Evolutionary conservation across 768 basidiomycete genomes (phyloP).

Genomic region (Lentinula lateritia): DNA sequence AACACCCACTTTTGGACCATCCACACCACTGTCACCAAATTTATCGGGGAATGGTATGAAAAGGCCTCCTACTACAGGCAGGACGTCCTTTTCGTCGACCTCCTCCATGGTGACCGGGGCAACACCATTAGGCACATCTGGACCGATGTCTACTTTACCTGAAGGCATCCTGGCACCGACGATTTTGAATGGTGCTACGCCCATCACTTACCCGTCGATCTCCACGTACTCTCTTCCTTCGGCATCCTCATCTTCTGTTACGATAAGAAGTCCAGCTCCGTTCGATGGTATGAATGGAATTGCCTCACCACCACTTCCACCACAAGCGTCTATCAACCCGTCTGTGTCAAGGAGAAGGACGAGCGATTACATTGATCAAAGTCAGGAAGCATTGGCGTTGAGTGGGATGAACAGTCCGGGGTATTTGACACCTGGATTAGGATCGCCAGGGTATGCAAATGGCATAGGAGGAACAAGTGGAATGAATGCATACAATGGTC

Average conservation of each 20-base stretch:
- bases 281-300: constrained; percentile 29
- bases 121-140: background rate
- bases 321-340: constrained; percentile 81
- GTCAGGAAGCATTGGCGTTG: constrained; percentile 57
- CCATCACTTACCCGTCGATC: constrained; percentile 8
- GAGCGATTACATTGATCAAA: constrained; percentile 78
- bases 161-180: background rate
- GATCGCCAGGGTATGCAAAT: background rate
- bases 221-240: constrained; percentile 1
- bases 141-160: background rate
- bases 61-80: background rate
- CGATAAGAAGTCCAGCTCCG: background rate
- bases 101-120: background rate
- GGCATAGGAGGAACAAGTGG: background rate
- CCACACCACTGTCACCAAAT: background rate
- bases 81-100: background rate
- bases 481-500: background rate
- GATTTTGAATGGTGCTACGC: background rate
- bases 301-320: constrained; percentile 78
- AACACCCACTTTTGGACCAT: background rate
- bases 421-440: background rate
- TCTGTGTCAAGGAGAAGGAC: constrained; percentile 63
- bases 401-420: constrained; percentile 29
- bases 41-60: background rate
- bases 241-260: background rate